Percentiles rank a stretch among this genome's conserved stretches.
phyloP scores from a whole-genome alignment of 139 green algal species.

The Volvox reticuliferus region DNA sequence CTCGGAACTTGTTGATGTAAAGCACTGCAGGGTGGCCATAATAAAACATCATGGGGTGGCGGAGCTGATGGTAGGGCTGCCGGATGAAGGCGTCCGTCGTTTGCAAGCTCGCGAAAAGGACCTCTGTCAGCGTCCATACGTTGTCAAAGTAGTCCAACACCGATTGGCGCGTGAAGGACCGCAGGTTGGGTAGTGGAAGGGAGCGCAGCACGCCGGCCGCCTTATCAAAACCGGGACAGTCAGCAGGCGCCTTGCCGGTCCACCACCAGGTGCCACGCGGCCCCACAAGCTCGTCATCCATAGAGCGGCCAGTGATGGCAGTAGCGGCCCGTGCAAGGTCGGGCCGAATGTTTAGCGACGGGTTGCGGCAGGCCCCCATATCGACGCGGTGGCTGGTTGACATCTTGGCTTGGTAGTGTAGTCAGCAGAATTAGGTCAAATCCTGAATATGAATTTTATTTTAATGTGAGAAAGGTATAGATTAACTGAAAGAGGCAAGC shows the following conservation, averaged over 20 bases:
- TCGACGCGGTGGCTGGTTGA: slow-evolving; percentile 21
- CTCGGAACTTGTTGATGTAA: slow-evolving; percentile 89
- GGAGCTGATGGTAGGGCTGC: slow-evolving; percentile 86
- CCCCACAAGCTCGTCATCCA: slow-evolving; percentile 59
- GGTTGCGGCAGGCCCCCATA: slow-evolving; percentile 57
- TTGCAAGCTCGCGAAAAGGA: slow-evolving; percentile 62
- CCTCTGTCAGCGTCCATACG: slow-evolving; percentile 80
- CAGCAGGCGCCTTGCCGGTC: slow-evolving; percentile 54
- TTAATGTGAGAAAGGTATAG: no score
- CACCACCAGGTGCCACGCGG: slow-evolving; percentile 66
- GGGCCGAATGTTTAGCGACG: slow-evolving; percentile 56
- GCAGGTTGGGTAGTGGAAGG: slow-evolving; percentile 71
- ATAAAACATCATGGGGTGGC: slow-evolving; percentile 91
- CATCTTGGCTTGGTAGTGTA: background rate
- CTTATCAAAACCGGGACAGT: slow-evolving; percentile 64
- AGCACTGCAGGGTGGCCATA: slow-evolving; percentile 83
- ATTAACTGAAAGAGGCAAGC: no score
- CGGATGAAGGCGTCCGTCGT: slow-evolving; percentile 78
- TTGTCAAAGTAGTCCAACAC: slow-evolving; percentile 89
- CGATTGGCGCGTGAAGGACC: slow-evolving; percentile 64
- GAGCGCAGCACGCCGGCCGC: slow-evolving; percentile 65
- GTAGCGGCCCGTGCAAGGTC: slow-evolving; percentile 33
- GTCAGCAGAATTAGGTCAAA: no score
- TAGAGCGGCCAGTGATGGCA: slow-evolving; percentile 33
- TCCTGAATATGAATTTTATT: no score